Evolutionary conservation across 768 basidiomycete species (phyloP).

Genomic region (Tricholoma sp.): DNA sequence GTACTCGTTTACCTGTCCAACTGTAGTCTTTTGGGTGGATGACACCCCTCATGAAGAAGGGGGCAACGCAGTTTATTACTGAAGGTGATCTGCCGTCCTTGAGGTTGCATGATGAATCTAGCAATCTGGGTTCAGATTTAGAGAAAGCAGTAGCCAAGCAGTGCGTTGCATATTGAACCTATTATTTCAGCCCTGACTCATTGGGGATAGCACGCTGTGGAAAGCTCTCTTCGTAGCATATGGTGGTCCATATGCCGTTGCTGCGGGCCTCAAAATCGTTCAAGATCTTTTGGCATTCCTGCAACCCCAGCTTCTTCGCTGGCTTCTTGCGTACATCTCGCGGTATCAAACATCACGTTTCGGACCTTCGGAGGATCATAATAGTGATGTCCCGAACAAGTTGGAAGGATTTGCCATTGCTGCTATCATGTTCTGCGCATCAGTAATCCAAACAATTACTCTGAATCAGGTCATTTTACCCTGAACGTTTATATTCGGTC

Average conservation of each 20-base stretch:
- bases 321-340: constrained; percentile 78
- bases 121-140: constrained; percentile 58
- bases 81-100: constrained; percentile 85
- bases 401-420: constrained; percentile 76
- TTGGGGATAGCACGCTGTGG: constrained; percentile 54
- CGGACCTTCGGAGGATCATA: constrained; percentile 13
- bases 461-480: constrained; percentile 61
- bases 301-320: constrained; percentile 83
- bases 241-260: constrained; percentile 67
- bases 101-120: constrained; percentile 61
- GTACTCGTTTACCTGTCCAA: not conserved
- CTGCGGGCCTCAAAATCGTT: constrained; percentile 60
- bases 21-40: constrained; percentile 78
- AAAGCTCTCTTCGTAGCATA: constrained; percentile 73
- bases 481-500: too few relatives aligned
- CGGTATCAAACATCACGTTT: constrained; percentile 57
- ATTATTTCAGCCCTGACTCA: not conserved
- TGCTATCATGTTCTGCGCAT: constrained; percentile 71
- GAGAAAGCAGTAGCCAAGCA: constrained; percentile 56
- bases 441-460: constrained; percentile 72
- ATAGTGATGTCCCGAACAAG: constrained; percentile 25
- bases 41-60: constrained; percentile 72
- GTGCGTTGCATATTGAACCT: constrained; percentile 32
- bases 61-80: constrained; percentile 60
- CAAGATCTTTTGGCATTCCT: constrained; percentile 81